Base-by-base conservation (phyloP, 306 rosid genomes). In the Abrus pulchellus region DNA sequence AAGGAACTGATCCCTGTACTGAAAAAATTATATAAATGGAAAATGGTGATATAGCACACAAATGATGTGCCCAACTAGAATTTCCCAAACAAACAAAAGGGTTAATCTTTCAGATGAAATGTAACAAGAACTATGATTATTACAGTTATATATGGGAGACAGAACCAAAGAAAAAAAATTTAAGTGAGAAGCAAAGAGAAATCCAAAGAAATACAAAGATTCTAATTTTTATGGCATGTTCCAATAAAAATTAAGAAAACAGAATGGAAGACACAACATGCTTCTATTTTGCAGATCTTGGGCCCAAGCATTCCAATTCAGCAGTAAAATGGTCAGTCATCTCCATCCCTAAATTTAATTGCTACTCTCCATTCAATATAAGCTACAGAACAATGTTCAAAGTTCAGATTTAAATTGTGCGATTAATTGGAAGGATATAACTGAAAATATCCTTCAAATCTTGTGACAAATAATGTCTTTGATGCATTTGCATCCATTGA, bases 331-430 rank as follows among this genome's bases (percentile, higher is more conserved):
- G 80, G 49, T 49, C 14, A 57, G 49, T 38, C 38, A 82, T 75
- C 62, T n/a, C 12, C 40, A 75, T 49, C 66, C 9, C 62, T 48
- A 44, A 60, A 34, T 38, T 68, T 50, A 68, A 40, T 40, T 67
- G 70, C 30, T 55, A 56, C n/a, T 52, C 69, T 68, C 9, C 78
- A 61, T 27, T 75, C 53, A 75, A 68, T 33, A 66, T 61, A 57
- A 48, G 72, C 64, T 13, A 62, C n/a, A 67, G 32, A 74, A 40
- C 75, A 66, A 66, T 5, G 49, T 47, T 38, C 47, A 56, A 1
- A 12, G 43, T 30, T 81, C 36, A 28, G 64, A 36, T 71, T 60
- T 36, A 53, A 76, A 45, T 76, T 43, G 12, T 57, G n/a, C 48
- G 4, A 2, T 33, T 12, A 41, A 36, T 80, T 71, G 54, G 52